Evolutionary conservation across 495 filamentous ascomycete genomes (phyloP), one percentile per base, ranked within the genome.

Genomic region (Viridothelium virens): DNA sequence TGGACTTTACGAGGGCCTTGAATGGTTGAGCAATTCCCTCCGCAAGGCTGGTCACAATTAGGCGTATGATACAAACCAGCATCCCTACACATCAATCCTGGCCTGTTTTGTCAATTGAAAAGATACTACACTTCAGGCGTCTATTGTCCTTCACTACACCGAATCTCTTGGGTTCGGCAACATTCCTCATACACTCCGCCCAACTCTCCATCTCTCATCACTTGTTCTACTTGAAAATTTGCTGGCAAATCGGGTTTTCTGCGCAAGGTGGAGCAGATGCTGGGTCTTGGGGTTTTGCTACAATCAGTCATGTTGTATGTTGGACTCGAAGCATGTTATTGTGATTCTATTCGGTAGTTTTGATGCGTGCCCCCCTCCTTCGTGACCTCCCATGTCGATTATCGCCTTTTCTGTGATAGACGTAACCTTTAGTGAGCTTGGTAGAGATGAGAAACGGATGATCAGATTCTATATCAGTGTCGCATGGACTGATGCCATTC

Each of bases 1-100:
- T 77, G 94, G 94, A 90, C 89, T 99, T 71, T 99, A 97, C 78
- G 94, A 99, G 82, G 94, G 94, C 87, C 89, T 99, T 72, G 94
- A 99, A 81, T 99, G 94, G 94, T 88, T 99, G 77, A 91, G 92
- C 80, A 90, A 89, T 80, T 89, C 91, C 73, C 89, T 98, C 82
- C 86, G 90, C 79, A 95, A 95, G 86, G 87, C 89, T 74, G 89
- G 89, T 77, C 90, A 89, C 79, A 83, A 87, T 78, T 96, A 93
- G 65, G 61, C 50, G 12, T 1, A 36, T 4, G 10, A 59, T 31
- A 59, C 18, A 36, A 11, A 18, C 36, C 14, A 31, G 18, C 31
- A 59, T 7, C 31, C 36, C 31, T 14, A 59, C 53, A 14, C 31
- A 7, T 59, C 31, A 9, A 14, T 36, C 53, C 33, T 59, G 5